Conservation (phyloP, 2,329 filamentous ascomycete species). For the Penicillium oxalicum region DNA sequence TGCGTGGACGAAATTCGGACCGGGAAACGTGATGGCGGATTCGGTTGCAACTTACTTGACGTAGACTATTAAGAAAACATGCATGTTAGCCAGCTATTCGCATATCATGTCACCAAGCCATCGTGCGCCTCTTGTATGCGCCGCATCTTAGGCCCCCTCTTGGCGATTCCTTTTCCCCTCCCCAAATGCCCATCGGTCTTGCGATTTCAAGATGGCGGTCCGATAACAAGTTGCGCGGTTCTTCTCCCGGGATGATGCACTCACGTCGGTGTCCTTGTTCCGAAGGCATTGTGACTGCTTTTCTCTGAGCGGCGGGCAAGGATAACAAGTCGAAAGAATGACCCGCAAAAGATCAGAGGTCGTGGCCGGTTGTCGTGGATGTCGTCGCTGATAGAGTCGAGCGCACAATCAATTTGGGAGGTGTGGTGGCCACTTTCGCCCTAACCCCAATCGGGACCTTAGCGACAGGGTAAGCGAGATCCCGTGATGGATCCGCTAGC, state of each 20-base stretch:
- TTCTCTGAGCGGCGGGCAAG: slow-evolving; percentile 39
- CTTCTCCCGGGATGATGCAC: slow-evolving; percentile 38
- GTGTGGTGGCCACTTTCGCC: slow-evolving; percentile 31
- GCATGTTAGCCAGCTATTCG: slow-evolving; percentile 26
- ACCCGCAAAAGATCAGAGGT: slow-evolving; percentile 34
- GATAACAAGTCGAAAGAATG: slow-evolving; percentile 39
- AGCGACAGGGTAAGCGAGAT: slow-evolving; percentile 36
- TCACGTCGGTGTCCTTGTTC: slow-evolving; percentile 84
- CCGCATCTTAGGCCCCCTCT: neutral
- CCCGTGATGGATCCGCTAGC: slow-evolving; percentile 26
- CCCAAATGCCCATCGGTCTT: neutral
- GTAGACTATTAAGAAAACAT: slow-evolving; percentile 57
- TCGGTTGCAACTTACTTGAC: slow-evolving; percentile 66
- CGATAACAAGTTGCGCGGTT: slow-evolving; percentile 7
- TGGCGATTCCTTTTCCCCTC: neutral
- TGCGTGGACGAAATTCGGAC: slow-evolving; percentile 14
- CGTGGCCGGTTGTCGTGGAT: slow-evolving; percentile 39
- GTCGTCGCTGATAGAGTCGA: slow-evolving; percentile 36
- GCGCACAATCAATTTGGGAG: slow-evolving; percentile 38
- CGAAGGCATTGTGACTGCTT: slow-evolving; percentile 72
- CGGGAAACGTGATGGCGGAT: slow-evolving; percentile 17
- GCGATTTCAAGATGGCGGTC: slow-evolving; percentile 4
- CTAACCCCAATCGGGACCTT: slow-evolving; percentile 34
- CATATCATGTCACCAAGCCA: slow-evolving; percentile 1
- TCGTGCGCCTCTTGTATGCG: slow-evolving; percentile 6